These are phyloP conservation scores for Diophrys appendiculata DNA, from an alignment of 73 alveolate species.

Conservation along the genomic window DNA sequence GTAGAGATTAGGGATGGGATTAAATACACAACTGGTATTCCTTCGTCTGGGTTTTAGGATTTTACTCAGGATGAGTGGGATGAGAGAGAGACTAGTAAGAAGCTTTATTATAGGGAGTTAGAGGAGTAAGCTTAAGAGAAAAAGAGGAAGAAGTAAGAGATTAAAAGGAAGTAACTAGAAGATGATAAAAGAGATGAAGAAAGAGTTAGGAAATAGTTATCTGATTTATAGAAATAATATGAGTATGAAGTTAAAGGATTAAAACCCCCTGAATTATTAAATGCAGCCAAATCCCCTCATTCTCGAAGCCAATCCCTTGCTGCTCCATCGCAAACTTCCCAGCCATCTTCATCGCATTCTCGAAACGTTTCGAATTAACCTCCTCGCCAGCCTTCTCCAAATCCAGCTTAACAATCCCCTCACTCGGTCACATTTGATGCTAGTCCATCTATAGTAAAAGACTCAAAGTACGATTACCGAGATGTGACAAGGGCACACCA, in stretches of 20 bases:
- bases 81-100: not conserved
- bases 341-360: not conserved
- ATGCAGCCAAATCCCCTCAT: too few relatives aligned
- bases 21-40: not conserved
- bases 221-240: not conserved
- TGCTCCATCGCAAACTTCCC: not conserved
- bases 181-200: not conserved
- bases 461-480: too few relatives aligned
- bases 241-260: too few relatives aligned
- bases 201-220: not conserved
- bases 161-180: not conserved
- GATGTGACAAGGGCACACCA: too few relatives aligned
- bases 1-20: not conserved
- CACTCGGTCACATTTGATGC: too few relatives aligned
- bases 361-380: not conserved
- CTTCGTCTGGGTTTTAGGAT: not conserved
- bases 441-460: too few relatives aligned
- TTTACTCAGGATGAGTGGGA: not conserved
- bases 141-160: not conserved
- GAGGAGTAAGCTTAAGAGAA: not conserved
- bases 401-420: too few relatives aligned
- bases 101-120: not conserved
- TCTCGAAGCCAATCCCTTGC: too few relatives aligned
- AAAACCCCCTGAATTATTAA: too few relatives aligned
- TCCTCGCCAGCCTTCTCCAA: not conserved